Evolutionary conservation across 2,329 filamentous ascomycete genomes (phyloP), one percentile per base, ranked within the genome.

Genomic region (Ascochyta clinopodiicola): DNA sequence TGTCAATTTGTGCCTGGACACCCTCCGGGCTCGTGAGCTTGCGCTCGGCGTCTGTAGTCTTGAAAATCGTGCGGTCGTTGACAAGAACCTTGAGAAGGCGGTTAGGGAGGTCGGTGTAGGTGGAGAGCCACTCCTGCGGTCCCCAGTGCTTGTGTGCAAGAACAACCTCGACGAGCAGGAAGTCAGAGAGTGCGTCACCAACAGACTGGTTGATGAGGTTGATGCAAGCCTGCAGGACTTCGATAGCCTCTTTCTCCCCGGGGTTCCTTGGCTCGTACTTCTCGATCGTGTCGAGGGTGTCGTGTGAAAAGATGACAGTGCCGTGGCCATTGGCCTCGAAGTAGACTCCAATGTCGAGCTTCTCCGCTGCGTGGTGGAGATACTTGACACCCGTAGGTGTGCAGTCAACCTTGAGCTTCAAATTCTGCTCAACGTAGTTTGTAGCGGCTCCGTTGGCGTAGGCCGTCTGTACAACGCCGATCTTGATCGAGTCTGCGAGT

Each of bases 311-410:
- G 50, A 98, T 88, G 32, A 98, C 90, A 9, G 95, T 99, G 63
- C 95, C 95, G 77, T 99, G 95, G 27, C 95, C 95, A 74, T 99
- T 99, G 62, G 95, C 95, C 80, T 99, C 95, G 70, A 99, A 99
- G 81, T 99, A 99, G 47, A 98, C 92, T 53, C 95, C 95, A 51
- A 98, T 88, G 69, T 99, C 95, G 68, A 96, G 96, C 63, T 93
- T 91, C 69, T 91, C 88, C 35, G 95, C 95, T n/a, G 92, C 95
- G 72, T 98, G 95, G 79, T 99, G 95, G 60, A 99, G 85, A 78
- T 97, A 91, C 82, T 99, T 99, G 59, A 99, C 95, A 63, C 95
- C 95, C 0, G 95, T 99, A 13, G 92, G 88, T 1, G 95, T 98
- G 83, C 91, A 96, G 56, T 96, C 88, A 21, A 96, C 91, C 44